Evolutionary conservation across 2,329 filamentous ascomycete species (phyloP).

Genomic region (Pseudogymnoascus sp.): DNA sequence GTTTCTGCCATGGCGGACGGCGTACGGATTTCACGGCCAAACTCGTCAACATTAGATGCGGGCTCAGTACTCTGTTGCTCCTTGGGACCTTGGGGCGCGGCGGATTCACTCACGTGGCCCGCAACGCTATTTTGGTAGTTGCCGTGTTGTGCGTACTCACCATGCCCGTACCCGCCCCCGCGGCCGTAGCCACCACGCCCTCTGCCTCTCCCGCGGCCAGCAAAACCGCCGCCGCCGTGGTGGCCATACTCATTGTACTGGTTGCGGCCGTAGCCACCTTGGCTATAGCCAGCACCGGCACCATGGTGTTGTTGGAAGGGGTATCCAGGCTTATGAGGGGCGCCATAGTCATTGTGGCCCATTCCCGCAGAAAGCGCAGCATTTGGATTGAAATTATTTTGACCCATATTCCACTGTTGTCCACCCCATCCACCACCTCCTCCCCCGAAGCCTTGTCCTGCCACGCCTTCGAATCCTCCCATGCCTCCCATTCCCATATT

Average conservation of each 20-base stretch:
- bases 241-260: slow-evolving; percentile 72
- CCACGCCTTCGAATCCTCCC: slow-evolving; percentile 58
- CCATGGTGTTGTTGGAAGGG: slow-evolving; percentile 35
- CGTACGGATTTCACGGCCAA: slow-evolving; percentile 28
- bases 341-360: slow-evolving; percentile 71
- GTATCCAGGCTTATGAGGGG: slow-evolving; percentile 63
- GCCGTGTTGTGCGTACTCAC: slow-evolving; percentile 7
- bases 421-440: slow-evolving; percentile 65
- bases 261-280: slow-evolving; percentile 71
- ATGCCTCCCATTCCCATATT: slow-evolving; percentile 61
- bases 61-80: slow-evolving; percentile 17
- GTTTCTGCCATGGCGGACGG: neutral
- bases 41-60: slow-evolving; percentile 27
- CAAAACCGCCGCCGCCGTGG: slow-evolving; percentile 50
- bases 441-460: slow-evolving; percentile 45
- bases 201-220: slow-evolving; percentile 31
- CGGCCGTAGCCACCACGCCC: slow-evolving; percentile 27
- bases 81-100: slow-evolving; percentile 24
- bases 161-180: slow-evolving; percentile 15
- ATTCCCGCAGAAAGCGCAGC: slow-evolving; percentile 54
- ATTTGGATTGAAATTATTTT: slow-evolving; percentile 88
- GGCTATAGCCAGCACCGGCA: slow-evolving; percentile 64
- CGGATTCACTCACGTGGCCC: slow-evolving; percentile 21
- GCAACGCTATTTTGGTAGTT: neutral
- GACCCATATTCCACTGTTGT: slow-evolving; percentile 70